Evolutionary conservation across 2,329 filamentous ascomycete species (phyloP), one percentile per base, ranked within the genome.

Genomic region (Talaromyces pinophilus): DNA sequence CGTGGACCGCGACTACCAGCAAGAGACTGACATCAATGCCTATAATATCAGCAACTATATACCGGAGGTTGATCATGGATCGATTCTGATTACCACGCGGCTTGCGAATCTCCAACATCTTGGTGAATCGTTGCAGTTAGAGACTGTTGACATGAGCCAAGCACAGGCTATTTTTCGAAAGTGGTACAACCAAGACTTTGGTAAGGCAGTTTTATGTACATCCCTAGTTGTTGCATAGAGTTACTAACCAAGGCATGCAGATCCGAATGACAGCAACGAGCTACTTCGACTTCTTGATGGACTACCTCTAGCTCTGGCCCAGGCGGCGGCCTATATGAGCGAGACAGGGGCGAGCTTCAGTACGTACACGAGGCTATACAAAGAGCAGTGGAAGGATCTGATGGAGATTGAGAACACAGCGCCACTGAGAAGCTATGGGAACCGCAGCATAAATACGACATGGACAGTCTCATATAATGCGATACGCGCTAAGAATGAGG

Each of bases 41-140:
- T 68, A 68, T 63, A 55, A 66, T 63, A 35, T 63, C 25, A 50
- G 33, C 15, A 52, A 55, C 38, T 67, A 59, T 33, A 55, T 66
- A 28, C 59, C 60, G 15, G 22, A 59, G 15, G 54, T 55, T 59
- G 66, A 67, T 59, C 63, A 67, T 28, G 59, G 66, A 59, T 63
- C 8, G 17, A 63, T 67, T 48, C 15, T 67, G n/a, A 63, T 67
- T 50, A 67, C 59, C 28, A 67, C 40, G 19, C 50, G 66, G 44
- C 63, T 67, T 52, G 59, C 63, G 22, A 52, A 54, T 4, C 63
- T 67, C 25, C 28, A 59, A 66, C 46, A 62, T 19, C 28, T 66
- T 33, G 63, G 66, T 33, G 25, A 66, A 61, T 35, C 40, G 30
- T 48, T 62, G 28, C 46, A 33, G 19, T 13, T 61, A 54, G 33